Evolutionary conservation across 306 rosid genomes (phyloP), one percentile per base, ranked within the genome.

Genomic region (Ochetophila trinervis): DNA sequence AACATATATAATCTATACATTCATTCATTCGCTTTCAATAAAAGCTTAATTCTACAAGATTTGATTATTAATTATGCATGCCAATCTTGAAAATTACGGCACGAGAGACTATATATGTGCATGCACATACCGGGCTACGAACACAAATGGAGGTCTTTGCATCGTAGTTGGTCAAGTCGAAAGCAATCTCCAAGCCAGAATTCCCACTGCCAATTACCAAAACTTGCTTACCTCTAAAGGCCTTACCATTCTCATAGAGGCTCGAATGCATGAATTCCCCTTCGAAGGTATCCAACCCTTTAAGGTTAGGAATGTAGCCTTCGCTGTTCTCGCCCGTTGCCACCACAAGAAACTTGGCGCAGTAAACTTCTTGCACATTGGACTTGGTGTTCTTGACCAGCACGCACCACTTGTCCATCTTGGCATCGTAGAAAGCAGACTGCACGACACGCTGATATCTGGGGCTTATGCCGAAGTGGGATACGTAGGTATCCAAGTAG

Each of bases 151-250:
- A 86, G 24, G 90, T 78, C 27, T 78, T 68, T n/a, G 88, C 96
- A 57, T 80, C 80, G 79, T 70, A 78, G 55, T 70, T 82, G 3
- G 82, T 20, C 55, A 88, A 69, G 76, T 88, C 96, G 69, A 78
- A 83, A 44, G 88, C 79, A 32, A 88, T 86, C 71, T 88, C 96
- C 91, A 86, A 79, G 2, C 95, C 95, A 1, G 95, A 88, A 71
- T 88, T 88, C 0, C 95, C 89, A 55, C 79, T 70, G 4, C 95
- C 95, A 48, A 88, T 86, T 17, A 85, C 91, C 84, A 85, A 69
- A n/a, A 83, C 91, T 58, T 82, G 67, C 15, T 84, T 86, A 1
- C 53, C 80, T n/a, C 62, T 62, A 70, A 52, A 69, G 0, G 62
- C 35, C 37, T 80, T 75, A 3, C 96, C 96, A 76, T 82, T 82